These are phyloP conservation scores for Apophysomyces ossiformis DNA, from an alignment of 371 early-diverging fungal species.

Conservation along the genomic window DNA sequence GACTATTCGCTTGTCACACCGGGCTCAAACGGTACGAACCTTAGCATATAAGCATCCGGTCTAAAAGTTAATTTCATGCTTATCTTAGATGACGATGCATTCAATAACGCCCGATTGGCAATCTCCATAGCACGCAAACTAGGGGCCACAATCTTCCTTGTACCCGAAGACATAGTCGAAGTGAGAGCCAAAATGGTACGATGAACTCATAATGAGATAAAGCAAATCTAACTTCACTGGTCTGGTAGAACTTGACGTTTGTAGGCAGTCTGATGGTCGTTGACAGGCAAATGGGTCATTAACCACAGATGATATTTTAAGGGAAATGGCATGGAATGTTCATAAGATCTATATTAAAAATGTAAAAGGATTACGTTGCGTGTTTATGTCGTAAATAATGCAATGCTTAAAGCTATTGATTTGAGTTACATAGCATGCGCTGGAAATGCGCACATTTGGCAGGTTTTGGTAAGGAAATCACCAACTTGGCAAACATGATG, in stretches of 20 bases:
- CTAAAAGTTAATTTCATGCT: not conserved
- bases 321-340: too few species aligned
- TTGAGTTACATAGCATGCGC: too few species aligned
- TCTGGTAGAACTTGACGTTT: slow-evolving; percentile 80
- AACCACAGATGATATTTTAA: not conserved
- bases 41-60: slow-evolving; percentile 4
- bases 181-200: slow-evolving; percentile 84
- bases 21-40: slow-evolving; percentile 51
- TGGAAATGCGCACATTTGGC: too few species aligned
- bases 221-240: not conserved
- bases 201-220: not conserved
- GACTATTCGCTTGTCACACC: slow-evolving; percentile 81
- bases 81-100: slow-evolving; percentile 74
- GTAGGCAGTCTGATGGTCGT: slow-evolving; percentile 89
- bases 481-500: too few species aligned
- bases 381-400: too few species aligned
- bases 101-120: slow-evolving; percentile 90
- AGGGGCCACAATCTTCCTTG: slow-evolving; percentile 93
- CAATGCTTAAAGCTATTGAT: too few species aligned
- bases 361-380: too few species aligned
- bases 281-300: slow-evolving; percentile 35
- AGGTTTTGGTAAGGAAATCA: too few species aligned
- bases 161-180: slow-evolving; percentile 96
- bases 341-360: too few species aligned
- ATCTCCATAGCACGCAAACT: slow-evolving; percentile 96